Conservation (phyloP, 306 rosid genomes). For the Vicia villosa region DNA sequence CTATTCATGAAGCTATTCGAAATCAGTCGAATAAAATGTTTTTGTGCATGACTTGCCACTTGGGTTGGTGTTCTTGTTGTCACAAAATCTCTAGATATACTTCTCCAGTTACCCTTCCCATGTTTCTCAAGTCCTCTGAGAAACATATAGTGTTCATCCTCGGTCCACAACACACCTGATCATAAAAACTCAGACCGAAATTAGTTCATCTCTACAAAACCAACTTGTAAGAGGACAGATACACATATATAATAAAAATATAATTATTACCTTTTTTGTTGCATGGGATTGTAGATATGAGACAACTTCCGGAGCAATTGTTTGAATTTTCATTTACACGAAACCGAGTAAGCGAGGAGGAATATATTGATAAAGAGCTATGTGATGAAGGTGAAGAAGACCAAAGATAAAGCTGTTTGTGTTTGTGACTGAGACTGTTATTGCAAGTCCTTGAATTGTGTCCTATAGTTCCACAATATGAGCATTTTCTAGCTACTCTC, state of each 20-base stretch:
- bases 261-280: conserved; percentile 61
- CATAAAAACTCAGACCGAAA: neutral
- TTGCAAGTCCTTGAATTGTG: conserved; percentile 92
- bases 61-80: conserved; percentile 85
- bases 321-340: conserved; percentile 36
- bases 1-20: conserved; percentile 42
- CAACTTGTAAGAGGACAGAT: neutral
- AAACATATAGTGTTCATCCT: conserved; percentile 76
- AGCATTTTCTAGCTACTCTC: conserved; percentile 84
- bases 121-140: conserved; percentile 76
- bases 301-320: conserved; percentile 42
- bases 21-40: conserved; percentile 60
- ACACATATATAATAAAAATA: neutral
- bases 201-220: neutral
- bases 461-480: conserved; percentile 87
- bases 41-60: conserved; percentile 95
- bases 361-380: conserved; percentile 12
- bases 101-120: conserved; percentile 96
- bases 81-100: conserved; percentile 71
- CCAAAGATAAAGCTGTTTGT: conserved; percentile 25
- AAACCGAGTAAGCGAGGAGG: conserved; percentile 39
- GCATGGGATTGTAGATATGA: conserved; percentile 44
- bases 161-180: conserved; percentile 82
- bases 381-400: conserved; percentile 17
- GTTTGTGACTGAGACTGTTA: conserved; percentile 28